Conservation (phyloP, 2,329 filamentous ascomycete genomes). For the Drechslerella stenobrocha region DNA sequence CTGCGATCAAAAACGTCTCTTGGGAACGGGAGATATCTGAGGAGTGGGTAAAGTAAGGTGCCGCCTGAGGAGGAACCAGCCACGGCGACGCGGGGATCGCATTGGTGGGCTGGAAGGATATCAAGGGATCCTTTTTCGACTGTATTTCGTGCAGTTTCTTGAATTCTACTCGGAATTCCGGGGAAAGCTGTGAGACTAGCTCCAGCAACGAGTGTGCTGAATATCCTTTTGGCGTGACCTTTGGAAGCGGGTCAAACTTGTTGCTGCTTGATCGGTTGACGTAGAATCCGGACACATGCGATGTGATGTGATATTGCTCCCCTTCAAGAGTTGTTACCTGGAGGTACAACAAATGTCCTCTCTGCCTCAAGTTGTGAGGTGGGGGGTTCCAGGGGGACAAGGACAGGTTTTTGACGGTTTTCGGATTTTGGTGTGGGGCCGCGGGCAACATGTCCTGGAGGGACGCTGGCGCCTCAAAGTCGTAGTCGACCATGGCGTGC, state of each 20-base stretch:
- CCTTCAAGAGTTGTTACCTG: constrained; percentile 88
- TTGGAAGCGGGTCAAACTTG: constrained; percentile 90
- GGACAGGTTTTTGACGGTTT: constrained; percentile 85
- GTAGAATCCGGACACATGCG: constrained; percentile 92
- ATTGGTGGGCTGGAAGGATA: constrained; percentile 94
- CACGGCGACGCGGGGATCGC: constrained; percentile 89
- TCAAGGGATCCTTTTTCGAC: constrained; percentile 80
- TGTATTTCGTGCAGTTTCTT: constrained; percentile 79
- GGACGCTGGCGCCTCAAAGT: constrained; percentile 69
- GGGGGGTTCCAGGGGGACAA: constrained; percentile 96
- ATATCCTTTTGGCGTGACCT: constrained; percentile 74
- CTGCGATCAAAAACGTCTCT: constrained; percentile 85
- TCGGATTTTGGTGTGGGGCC: constrained; percentile 68
- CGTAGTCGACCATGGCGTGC: constrained; percentile 70
- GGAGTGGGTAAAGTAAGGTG: constrained; percentile 70
- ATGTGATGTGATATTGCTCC: constrained; percentile 90
- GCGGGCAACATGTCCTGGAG: constrained; percentile 72
- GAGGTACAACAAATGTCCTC: constrained; percentile 89
- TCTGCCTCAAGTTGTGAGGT: constrained; percentile 84
- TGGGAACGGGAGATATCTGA: constrained; percentile 86
- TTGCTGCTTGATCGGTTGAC: constrained; percentile 94
- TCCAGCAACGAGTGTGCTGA: constrained; percentile 83
- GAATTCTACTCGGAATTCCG: constrained; percentile 78
- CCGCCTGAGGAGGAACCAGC: constrained; percentile 70
- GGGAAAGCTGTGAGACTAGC: constrained; percentile 76